Base-by-base conservation (phyloP, 371 early-diverging fungal species). In the Rhizopus delemar region DNA sequence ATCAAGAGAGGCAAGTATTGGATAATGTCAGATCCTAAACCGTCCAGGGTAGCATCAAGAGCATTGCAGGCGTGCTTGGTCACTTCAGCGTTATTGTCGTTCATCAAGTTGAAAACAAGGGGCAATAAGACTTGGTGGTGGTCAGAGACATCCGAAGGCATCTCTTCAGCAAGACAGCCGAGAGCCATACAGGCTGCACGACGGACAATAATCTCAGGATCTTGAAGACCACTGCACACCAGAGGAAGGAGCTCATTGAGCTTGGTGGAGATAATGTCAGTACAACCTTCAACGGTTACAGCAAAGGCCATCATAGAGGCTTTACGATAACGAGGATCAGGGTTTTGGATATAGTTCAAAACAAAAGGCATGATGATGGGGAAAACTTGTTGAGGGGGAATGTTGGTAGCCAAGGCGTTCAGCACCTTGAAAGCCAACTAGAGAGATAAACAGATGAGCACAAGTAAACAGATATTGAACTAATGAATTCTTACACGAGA, bases 141-240 rank as follows among this genome's bases (percentile, higher is more conserved):
- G 53, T 75, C 79, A 11, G 90, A 80, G 32, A 95, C 80, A 36
- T 92, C 93, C 16, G 78, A 81, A 36, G 85, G 87, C 58, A 94
- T 81, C 48, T 92, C 92, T 56, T 83, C 90, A 5, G 92, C 89
- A 69, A 95, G 77, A 49, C 87, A 78, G 36, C 89, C 85, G 49
- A 95, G 77, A 2, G 94, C 91, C 77, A 91, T 85, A 63, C 95
- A 95, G 15, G 93, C 91, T 32, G 92, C 92, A 22, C 88, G 84
- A 60, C 93, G 87, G 28, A 95, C 95, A 38, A 77, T 67, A 6
- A 75, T 69, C 28, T 90, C 86, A 11, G 85, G 78, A 55, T 95
- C 94, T 60, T 88, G 86, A 31, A 95, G 84, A 48, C 90, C 93
- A 32, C 78, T 69, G 57, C 85, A 83, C 1, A 95, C 82, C 11